Percentiles rank a stretch among this genome's conserved stretches.
These are phyloP conservation scores for Abelmoschus esculentus DNA, from an alignment of 345 rosid genomes.

Conservation along the genomic window DNA sequence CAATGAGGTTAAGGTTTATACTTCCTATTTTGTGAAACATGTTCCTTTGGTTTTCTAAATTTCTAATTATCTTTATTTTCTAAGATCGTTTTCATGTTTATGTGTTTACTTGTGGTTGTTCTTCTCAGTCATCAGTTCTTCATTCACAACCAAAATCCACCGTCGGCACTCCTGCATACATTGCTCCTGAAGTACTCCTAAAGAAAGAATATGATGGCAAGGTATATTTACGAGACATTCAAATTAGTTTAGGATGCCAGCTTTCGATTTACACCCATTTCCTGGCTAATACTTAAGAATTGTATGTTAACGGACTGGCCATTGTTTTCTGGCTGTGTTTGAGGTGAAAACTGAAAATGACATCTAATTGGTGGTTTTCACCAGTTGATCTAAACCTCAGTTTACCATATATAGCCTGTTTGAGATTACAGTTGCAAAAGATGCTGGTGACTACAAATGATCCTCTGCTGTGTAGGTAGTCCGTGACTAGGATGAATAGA, in stretches of 20 bases:
- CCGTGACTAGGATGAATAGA: not conserved
- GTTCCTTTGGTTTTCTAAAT: not conserved
- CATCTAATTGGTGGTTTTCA: not conserved
- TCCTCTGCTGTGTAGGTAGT: not conserved
- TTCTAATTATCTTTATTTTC: not conserved
- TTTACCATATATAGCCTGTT: not conserved
- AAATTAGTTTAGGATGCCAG: not conserved
- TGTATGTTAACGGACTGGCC: not conserved
- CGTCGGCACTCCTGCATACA: slow-evolving; percentile 97
- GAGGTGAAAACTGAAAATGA: slow-evolving; percentile 1
- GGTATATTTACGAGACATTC: slow-evolving; percentile 30
- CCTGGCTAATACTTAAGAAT: not conserved
- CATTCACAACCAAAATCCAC: slow-evolving; percentile 97
- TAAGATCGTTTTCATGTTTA: not conserved
- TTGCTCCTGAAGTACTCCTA: slow-evolving; percentile 92
- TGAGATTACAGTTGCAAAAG: not conserved
- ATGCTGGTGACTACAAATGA: not conserved
- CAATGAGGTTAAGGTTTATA: not conserved
- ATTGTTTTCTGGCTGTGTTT: not conserved
- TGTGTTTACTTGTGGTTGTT: not conserved
- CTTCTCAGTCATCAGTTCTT: slow-evolving; percentile 76
- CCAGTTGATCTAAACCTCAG: not conserved
- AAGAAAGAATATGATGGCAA: slow-evolving; percentile 93
- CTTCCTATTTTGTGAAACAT: not conserved
- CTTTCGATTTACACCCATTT: not conserved